These are phyloP conservation scores for Wickerhamiella australiensis DNA, from an alignment of 805 yeast species.

Conservation along the genomic window DNA sequence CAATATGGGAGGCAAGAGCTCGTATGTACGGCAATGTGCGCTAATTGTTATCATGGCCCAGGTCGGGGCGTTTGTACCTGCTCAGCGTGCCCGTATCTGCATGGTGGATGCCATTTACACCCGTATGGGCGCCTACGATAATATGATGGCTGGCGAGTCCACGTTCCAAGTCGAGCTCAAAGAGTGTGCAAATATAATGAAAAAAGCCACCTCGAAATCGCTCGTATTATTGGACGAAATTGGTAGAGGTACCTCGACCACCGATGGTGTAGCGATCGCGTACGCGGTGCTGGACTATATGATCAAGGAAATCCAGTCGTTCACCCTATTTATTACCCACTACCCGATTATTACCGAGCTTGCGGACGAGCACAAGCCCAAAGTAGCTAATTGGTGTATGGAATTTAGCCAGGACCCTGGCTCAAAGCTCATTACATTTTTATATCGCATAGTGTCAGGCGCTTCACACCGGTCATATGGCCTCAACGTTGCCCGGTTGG, in stretches of 20 bases:
- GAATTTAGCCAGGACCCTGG: slow-evolving; percentile 39
- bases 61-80: slow-evolving; percentile 66
- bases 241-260: slow-evolving; percentile 63
- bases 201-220: slow-evolving; percentile 40
- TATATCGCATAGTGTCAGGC: slow-evolving; percentile 41
- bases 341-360: slow-evolving; percentile 54
- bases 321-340: slow-evolving; percentile 74
- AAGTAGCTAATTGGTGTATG: slow-evolving; percentile 58
- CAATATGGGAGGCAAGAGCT: slow-evolving; percentile 80
- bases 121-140: slow-evolving; percentile 71
- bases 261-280: slow-evolving; percentile 76
- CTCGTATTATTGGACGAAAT: slow-evolving; percentile 61
- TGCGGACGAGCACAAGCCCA: slow-evolving; percentile 30
- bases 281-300: slow-evolving; percentile 56
- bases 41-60: slow-evolving; percentile 61
- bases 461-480: slow-evolving; percentile 61
- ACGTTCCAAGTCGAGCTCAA: slow-evolving; percentile 71
- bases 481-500: slow-evolving; percentile 69
- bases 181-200: slow-evolving; percentile 50
- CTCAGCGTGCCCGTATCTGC: slow-evolving; percentile 46
- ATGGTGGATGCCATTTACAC: slow-evolving; percentile 48
- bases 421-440: slow-evolving; percentile 35
- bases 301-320: slow-evolving; percentile 34
- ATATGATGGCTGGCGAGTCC: slow-evolving; percentile 60
- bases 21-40: slow-evolving; percentile 67